Base-by-base conservation (phyloP, 2,329 filamentous ascomycete species). In the Penicillium expansum region DNA sequence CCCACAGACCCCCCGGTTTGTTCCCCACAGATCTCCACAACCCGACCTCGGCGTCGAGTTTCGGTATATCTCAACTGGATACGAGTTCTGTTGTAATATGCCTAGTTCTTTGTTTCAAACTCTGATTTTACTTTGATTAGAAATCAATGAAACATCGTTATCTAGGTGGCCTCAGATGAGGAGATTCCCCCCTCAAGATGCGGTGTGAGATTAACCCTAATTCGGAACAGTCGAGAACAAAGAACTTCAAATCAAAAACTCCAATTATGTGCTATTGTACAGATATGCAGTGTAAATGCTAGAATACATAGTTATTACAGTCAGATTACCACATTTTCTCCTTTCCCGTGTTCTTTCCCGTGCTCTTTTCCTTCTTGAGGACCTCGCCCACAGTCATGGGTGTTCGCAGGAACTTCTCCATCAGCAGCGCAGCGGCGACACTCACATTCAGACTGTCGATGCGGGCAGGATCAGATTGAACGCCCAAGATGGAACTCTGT, bases 371-470 rank as follows among this genome's bases (percentile, higher is more conserved):
- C 44, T 68, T 69, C 47, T 60, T 61, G 11, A 51, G 51, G 24
- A 60, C 55, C 27, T 62, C 59, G 18, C 65, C 62, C 32, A 72
- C 50, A 30, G 63, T 62, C 30, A 74, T 58, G n/a, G 71, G 72
- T 27, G 67, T 62, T 4, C 69, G 70, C 49, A 77, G 62, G 55
- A 77, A 75, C 60, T 68, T 74, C 52, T 77, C 69, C 62, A 76
- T 76, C 49, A 97, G 76, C 48, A 97, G 77, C 1, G 86, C 91
- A 7, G 90, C 86, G 1, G 94, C 93, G 20, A 96, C 92, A 69
- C 90, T 91, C 38, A 97, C 94, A 71, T 99, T 97, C 71, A 99
- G 76, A 72, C 92, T 96, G 74, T 97, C 93, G 3, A 99, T 86
- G 1, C 82, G 70, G 63, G 86, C 71, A 5, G 69, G 69, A 62